Percentiles rank a stretch among this genome's conserved stretches.
These are phyloP conservation scores for Zygoascus hellenicus DNA, from an alignment of 1,139 yeast genomes.

Conservation along the genomic window DNA sequence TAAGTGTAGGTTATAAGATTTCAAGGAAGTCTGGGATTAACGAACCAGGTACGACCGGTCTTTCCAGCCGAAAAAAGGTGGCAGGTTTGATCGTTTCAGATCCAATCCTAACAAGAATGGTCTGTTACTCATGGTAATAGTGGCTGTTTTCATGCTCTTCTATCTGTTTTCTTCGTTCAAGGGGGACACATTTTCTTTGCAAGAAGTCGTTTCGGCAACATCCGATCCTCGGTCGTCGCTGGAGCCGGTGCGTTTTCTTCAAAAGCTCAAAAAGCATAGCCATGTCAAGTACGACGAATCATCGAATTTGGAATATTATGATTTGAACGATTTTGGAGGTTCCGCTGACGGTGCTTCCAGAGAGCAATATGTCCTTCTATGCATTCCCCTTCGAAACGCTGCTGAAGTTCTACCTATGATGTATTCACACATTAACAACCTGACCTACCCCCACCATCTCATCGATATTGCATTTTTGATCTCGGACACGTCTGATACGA, in stretches of 20 bases:
- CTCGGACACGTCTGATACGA: conserved; percentile 62
- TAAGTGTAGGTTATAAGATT: background rate
- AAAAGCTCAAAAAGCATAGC: conserved; percentile 1
- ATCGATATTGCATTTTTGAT: conserved; percentile 61
- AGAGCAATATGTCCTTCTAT: conserved; percentile 51
- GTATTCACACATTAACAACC: conserved; percentile 50
- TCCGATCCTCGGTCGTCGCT: conserved; percentile 4
- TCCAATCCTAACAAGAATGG: conserved; percentile 3
- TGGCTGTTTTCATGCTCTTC: background rate
- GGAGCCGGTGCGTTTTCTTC: background rate
- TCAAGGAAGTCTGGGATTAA: too few relatives aligned
- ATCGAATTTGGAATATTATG: conserved; percentile 41
- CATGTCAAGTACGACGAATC: background rate
- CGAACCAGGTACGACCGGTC: conserved; percentile 6
- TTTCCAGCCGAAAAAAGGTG: conserved; percentile 10
- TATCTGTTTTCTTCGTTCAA: background rate
- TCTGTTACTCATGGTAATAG: background rate
- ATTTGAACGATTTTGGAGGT: conserved; percentile 44
- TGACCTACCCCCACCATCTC: conserved; percentile 59
- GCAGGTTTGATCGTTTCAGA: conserved; percentile 1
- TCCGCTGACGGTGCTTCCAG: conserved; percentile 49
- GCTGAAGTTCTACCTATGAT: conserved; percentile 59
- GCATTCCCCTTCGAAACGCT: conserved; percentile 65
- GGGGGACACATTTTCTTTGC: background rate
- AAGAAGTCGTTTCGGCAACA: background rate